phyloP scores from a whole-genome alignment of 306 rosid species.

The Betula pendula region DNA sequence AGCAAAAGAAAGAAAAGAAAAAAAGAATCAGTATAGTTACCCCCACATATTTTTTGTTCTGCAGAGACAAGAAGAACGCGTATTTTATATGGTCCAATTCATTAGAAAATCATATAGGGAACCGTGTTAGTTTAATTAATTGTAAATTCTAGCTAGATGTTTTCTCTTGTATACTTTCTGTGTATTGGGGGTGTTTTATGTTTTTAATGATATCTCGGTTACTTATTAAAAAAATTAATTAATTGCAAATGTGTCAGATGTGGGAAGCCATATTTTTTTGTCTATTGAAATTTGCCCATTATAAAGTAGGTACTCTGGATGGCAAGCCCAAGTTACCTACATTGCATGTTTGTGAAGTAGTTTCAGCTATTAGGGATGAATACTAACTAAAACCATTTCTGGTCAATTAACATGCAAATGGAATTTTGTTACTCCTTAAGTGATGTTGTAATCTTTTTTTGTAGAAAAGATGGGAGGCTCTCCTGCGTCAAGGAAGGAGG shows the following conservation, averaged over 20 bases:
- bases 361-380: not conserved
- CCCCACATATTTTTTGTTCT: not conserved
- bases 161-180: too few relatives aligned
- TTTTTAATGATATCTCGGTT: too few relatives aligned
- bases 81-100: not conserved
- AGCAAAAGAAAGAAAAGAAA: too few relatives aligned
- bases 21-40: not conserved
- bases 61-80: not conserved
- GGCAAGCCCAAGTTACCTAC: not conserved
- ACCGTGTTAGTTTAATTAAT: not conserved
- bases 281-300: not conserved
- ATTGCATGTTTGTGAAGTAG: not conserved
- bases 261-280: not conserved
- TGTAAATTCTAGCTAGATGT: too few relatives aligned
- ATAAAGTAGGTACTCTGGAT: not conserved
- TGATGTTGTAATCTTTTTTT: conserved; percentile 40
- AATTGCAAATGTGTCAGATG: not conserved
- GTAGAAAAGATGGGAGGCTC: conserved; percentile 93
- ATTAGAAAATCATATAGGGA: not conserved
- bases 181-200: too few relatives aligned
- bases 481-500: conserved; percentile 66
- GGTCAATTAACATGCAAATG: not conserved
- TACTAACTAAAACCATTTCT: not conserved
- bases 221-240: too few relatives aligned
- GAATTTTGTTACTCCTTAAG: conserved; percentile 27